Base-by-base conservation (phyloP, 2,329 filamentous ascomycete species). In the Diaporthe sp. region DNA sequence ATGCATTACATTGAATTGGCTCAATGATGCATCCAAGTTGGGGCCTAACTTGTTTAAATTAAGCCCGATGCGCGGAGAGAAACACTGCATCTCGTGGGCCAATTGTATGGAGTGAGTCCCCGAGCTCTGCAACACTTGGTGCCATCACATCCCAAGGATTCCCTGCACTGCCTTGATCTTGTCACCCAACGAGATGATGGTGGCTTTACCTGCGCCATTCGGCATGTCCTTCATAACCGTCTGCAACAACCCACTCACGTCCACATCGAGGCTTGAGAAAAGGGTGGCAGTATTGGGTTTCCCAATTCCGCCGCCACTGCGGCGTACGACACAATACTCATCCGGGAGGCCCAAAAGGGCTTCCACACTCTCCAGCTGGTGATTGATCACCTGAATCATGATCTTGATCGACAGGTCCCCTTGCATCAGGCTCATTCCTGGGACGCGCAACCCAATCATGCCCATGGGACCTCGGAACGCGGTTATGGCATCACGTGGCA, bases 401-500 rank as follows among this genome's bases (percentile, higher is more conserved):
- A 58, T 58, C 28, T 34, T 58, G 28, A 58, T 28, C 55, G 55
- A 58, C 8, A 58, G 55, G 55, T 37, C 55, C 55, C 55, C 55
- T 22, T 58, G 55, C 55, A 58, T 58, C 15, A 58, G 31, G 28
- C 17, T 22, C 55, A 37, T 58, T 15, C 55, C 55, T 4, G 55
- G 55, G 2, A 58, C 55, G 1, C 17, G 55, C 4, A 22, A 12
- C 8, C 55, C 55, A 31, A 58, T 37, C 55, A 31, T 58, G 17
- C 55, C 31, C 55, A 58, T 58, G 28, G 55, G 55, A 4, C 28
- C 31, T 10, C 55, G 55, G 28, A 58, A 58, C 1, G 55, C 53
- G 12, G 53, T 34, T n/a, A 57, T 57, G 25, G 53, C 13, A 20
- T 58, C 55, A 6, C 17, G 15, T 6, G 55, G 17, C 28, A 58